Conservation (phyloP, 441 rosid genomes). For the Pelargonium myrrhifolium region DNA sequence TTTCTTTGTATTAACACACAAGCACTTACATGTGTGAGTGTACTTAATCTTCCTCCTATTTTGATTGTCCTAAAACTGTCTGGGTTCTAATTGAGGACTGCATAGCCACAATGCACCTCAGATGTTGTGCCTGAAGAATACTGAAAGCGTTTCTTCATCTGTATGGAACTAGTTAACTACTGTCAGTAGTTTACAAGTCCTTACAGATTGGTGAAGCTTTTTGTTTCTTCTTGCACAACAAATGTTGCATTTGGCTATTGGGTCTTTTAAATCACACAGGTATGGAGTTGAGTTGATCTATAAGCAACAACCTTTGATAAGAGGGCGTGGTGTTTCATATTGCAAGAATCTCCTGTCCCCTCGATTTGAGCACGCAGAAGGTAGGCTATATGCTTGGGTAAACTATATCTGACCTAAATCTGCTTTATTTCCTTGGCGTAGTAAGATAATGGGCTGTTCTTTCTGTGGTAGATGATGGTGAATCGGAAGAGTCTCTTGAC, state of each 20-base stretch:
- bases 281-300: conserved; percentile 83
- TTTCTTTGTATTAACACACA: not conserved
- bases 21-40: not conserved
- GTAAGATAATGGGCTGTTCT: conserved; percentile 20
- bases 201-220: conserved; percentile 41
- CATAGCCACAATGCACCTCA: conserved; percentile 37
- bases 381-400: conserved; percentile 17
- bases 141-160: conserved; percentile 32
- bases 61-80: not conserved
- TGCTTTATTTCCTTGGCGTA: conserved; percentile 7
- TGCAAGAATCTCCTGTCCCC: conserved; percentile 97
- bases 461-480: conserved; percentile 40
- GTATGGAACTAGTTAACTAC: conserved; percentile 26
- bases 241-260: conserved; percentile 41
- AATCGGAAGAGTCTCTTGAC: conserved; percentile 70
- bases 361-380: conserved; percentile 88
- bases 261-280: conserved; percentile 45
- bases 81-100: conserved; percentile 26
- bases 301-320: conserved; percentile 77
- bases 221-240: conserved; percentile 44
- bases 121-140: conserved; percentile 49
- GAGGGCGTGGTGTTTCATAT: conserved; percentile 97
- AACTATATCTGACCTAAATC: conserved; percentile 4
- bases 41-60: not conserved
- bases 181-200: conserved; percentile 30